Evolutionary conservation across 1,284 basidiomycete genomes (phyloP).

Genomic region (Xerocomus amazonicus): DNA sequence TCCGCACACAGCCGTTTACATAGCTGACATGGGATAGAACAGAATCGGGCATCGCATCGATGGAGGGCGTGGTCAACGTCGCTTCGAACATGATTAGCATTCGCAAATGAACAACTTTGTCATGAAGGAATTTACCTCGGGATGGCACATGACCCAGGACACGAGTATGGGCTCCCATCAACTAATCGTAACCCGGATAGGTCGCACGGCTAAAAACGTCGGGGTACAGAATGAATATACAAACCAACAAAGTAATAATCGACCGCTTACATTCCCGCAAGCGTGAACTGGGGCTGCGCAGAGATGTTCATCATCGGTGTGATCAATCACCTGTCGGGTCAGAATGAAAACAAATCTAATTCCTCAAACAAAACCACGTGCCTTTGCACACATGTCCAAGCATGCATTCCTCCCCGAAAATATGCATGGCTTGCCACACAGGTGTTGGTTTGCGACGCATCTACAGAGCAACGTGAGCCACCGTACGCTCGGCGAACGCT

Average conservation of each 20-base stretch:
- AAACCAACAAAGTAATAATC: background rate
- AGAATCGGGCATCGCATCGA: slow-evolving; percentile 49
- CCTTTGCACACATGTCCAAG: slow-evolving; percentile 47
- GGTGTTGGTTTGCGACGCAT: slow-evolving; percentile 46
- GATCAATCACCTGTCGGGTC: slow-evolving; percentile 38
- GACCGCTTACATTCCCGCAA: slow-evolving; percentile 48
- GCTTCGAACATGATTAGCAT: slow-evolving; percentile 21
- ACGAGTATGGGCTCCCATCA: slow-evolving; percentile 38
- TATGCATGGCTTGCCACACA: slow-evolving; percentile 48
- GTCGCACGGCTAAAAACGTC: slow-evolving; percentile 42
- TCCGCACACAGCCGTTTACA: slow-evolving; percentile 51
- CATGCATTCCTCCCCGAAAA: slow-evolving; percentile 46
- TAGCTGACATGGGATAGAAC: slow-evolving; percentile 50
- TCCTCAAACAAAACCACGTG: slow-evolving; percentile 12
- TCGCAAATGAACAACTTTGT: background rate
- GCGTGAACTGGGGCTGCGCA: slow-evolving; percentile 52
- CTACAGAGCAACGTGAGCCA: slow-evolving; percentile 26
- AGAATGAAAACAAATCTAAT: background rate
- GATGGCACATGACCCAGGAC: slow-evolving; percentile 41
- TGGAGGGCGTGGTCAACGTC: slow-evolving; percentile 46
- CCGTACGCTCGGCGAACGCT: background rate
- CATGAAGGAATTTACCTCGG: slow-evolving; percentile 36
- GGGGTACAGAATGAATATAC: background rate
- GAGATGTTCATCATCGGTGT: slow-evolving; percentile 45
- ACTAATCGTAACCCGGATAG: slow-evolving; percentile 34